Evolutionary conservation across 306 rosid genomes (phyloP).

Genomic region (Vigna hirtella): DNA sequence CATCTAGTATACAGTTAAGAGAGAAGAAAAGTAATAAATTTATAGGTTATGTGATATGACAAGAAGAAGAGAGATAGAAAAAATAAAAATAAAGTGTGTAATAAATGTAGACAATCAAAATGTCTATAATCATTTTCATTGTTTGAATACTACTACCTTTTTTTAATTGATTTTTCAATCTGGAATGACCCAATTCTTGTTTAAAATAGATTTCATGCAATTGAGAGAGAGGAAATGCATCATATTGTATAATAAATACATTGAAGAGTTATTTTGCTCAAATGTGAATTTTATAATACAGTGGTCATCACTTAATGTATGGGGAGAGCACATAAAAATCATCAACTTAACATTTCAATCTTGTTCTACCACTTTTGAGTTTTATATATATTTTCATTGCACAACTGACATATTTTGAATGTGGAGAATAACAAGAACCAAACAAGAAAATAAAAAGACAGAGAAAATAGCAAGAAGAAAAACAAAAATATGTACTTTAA

Average conservation of each 20-base stretch:
- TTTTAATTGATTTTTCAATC: background rate
- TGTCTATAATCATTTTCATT: background rate
- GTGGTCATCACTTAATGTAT: background rate
- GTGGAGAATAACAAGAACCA: background rate
- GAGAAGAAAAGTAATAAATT: no score
- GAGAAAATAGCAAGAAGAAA: background rate
- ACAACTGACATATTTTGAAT: slow-evolving; percentile 9
- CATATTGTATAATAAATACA: background rate
- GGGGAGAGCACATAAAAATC: background rate
- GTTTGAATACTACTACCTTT: background rate
- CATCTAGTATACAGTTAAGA: no score
- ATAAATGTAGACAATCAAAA: no score
- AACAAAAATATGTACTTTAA: background rate
- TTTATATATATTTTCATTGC: slow-evolving; percentile 20
- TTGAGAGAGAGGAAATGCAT: background rate
- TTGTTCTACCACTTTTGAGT: background rate
- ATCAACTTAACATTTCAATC: background rate
- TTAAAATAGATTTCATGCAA: background rate
- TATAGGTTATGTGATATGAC: no score
- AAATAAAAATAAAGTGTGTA: no score
- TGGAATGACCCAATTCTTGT: background rate
- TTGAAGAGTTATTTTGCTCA: background rate
- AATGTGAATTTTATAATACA: background rate
- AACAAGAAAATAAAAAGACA: background rate
- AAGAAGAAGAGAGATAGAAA: no score